Evolutionary conservation across 306 rosid species (phyloP), one percentile per base, ranked within the genome.

Genomic region (Benincasa hispida): DNA sequence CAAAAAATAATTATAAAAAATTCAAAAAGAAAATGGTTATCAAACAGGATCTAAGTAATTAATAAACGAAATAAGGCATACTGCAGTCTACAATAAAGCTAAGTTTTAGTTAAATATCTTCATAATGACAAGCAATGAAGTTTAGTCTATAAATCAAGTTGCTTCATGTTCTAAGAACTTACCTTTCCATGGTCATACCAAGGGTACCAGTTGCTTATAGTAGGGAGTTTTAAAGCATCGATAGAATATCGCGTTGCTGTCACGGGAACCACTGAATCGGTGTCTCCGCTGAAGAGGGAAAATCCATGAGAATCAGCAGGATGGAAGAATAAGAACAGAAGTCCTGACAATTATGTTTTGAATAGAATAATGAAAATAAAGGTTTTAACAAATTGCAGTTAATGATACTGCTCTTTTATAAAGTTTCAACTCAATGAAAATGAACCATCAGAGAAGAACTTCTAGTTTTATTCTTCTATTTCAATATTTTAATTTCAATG

Each of bases 131-230:
- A 69, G 75, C 45, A 32, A 63, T 70, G 58, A 72, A 45, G 57
- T 69, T 58, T 17, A 18, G 24, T 41, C 30, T 24, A 61, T 13
- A 18, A 61, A 76, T n/a, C 41, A 37, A 68, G 53, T 27, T 42
- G 50, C 25, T 39, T 72, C 50, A 69, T 15, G 53, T 76, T 66
- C 32, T 18, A 62, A 81, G 73, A 66, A 88, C 96, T 78, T 65
- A 95, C 99, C 99, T 90, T 88, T 80, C 91, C 91, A 63, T 80
- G 82, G 76, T 95, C 93, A 54, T 87, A 80, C 99, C 99, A 92
- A 5, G 98, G 90, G 55, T 84, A 86, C 99, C 99, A 92, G 74
- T 88, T 90, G 83, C 78, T 81, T 80, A 92, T 2, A 73, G 99
- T 92, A 22, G 88, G 96, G 62, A 92, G 92, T 85, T 95, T 92